Percentiles rank a stretch among this genome's conserved stretches.
These are phyloP conservation scores for Hypericum androsaemum DNA, from an alignment of 345 rosid species.

Conservation along the genomic window DNA sequence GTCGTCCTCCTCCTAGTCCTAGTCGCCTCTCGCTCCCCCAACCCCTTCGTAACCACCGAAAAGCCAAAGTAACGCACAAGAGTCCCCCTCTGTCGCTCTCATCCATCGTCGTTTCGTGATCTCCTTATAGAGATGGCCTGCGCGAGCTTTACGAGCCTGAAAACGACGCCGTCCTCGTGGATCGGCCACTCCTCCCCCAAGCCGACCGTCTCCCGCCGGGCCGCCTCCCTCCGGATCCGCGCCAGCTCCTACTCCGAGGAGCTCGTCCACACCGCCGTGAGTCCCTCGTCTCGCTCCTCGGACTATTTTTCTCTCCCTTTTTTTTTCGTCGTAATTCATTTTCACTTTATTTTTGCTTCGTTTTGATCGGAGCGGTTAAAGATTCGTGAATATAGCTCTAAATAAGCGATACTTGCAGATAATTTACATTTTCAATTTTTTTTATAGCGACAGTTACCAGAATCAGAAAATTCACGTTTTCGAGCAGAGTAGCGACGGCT, in stretches of 20 bases:
- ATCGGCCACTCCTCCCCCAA: slow-evolving; percentile 35
- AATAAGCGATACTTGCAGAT: too few relatives aligned
- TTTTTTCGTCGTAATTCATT: not conserved
- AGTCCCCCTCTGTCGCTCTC: not conserved
- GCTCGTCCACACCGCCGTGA: slow-evolving; percentile 87
- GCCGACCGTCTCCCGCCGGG: slow-evolving; percentile 26
- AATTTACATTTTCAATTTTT: not conserved
- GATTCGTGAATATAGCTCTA: not conserved
- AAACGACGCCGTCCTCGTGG: slow-evolving; percentile 57
- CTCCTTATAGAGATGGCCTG: slow-evolving; percentile 45
- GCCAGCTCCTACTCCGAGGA: slow-evolving; percentile 71
- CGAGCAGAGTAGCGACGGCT: too few relatives aligned
- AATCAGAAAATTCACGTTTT: too few relatives aligned
- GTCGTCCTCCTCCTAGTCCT: too few relatives aligned
- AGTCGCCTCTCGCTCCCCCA: too few relatives aligned
- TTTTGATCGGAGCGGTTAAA: not conserved
- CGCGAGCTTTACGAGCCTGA: slow-evolving; percentile 57
- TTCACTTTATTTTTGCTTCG: not conserved
- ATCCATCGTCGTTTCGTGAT: slow-evolving; percentile 1
- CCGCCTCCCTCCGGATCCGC: slow-evolving; percentile 62
- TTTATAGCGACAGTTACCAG: not conserved
- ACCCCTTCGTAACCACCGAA: too few relatives aligned
- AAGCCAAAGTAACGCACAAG: too few relatives aligned
- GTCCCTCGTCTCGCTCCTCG: slow-evolving; percentile 16
- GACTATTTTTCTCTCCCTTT: not conserved